Base-by-base conservation (phyloP, 2,329 filamentous ascomycete species). In the Chaetomiaceae sp. region DNA sequence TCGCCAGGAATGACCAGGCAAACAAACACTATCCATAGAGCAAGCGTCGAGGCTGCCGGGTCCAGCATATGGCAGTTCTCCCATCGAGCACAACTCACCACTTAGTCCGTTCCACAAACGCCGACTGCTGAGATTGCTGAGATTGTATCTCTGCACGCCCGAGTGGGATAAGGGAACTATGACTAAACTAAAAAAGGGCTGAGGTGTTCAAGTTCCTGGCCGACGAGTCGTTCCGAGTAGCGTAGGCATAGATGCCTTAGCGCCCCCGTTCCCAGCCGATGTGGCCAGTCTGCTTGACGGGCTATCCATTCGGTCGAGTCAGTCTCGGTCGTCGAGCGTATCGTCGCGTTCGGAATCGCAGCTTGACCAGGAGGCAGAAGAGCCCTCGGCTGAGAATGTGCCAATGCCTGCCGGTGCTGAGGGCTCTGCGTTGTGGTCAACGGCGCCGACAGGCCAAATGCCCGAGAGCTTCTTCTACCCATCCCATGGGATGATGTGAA, bases 101-200 rank as follows among this genome's bases (percentile, higher is more conserved):
- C 14, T 20, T 14, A 57, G 48, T 4, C 38, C 25, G 10, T 53
- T 53, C 8, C 52, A 44, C 30, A 55, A 55, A 32, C 29, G 55
- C 16, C 44, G 42, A 16, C 45, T 57, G 40, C 55, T 57, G 9
- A 41, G 55, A 4, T 21, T 57, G 40, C 55, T 57, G 9, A 41
- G 55, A 4, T 21, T 55, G 53, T 55, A 57, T 29, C 49, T 55
- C 20, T 55, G 53, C 38, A 57, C 55, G 14, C 55, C 55, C 9
- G 55, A 57, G 45, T 44, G n/a, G n/a, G n/a, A n/a, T n/a, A n/a
- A n/a, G 53, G n/a, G 55, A 50, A 34, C 21, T 57, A 34, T 55
- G 53, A 10, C 41, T 57, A 5, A 55, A 55, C 32, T n/a, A n/a
- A n/a, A n/a, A n/a, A n/a, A n/a, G n/a, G n/a, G n/a, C n/a, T n/a